Evolutionary conservation across 495 filamentous ascomycete species (phyloP).

Genomic region (Umbilicaria muhlenbergii): DNA sequence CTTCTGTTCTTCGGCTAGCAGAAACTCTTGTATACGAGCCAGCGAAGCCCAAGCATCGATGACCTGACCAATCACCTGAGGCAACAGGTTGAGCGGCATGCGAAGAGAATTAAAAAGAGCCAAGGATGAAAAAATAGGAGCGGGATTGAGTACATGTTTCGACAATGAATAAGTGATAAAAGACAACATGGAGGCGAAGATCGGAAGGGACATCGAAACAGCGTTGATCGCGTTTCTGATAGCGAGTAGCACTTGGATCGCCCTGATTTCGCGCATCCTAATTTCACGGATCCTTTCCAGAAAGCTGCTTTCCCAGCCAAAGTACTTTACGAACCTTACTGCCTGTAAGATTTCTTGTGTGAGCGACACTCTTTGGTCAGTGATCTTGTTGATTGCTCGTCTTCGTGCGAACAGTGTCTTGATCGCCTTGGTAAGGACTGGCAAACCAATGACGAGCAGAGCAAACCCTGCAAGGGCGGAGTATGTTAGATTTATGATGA

Average conservation of each 20-base stretch:
- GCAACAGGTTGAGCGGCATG: slow-evolving; percentile 76
- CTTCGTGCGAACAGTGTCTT: slow-evolving; percentile 53
- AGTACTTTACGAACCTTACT: slow-evolving; percentile 90
- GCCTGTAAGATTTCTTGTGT: slow-evolving; percentile 87
- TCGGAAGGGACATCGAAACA: slow-evolving; percentile 60
- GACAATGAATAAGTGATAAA: slow-evolving; percentile 88
- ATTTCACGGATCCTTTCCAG: slow-evolving; percentile 57
- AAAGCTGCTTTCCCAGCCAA: slow-evolving; percentile 86
- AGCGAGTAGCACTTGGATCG: slow-evolving; percentile 64
- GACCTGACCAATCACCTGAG: slow-evolving; percentile 73
- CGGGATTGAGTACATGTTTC: slow-evolving; percentile 51
- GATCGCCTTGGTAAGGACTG: slow-evolving; percentile 57
- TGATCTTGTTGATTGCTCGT: slow-evolving; percentile 73
- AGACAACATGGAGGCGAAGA: slow-evolving; percentile 85
- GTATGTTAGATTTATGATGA: slow-evolving; percentile 75
- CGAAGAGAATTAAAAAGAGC: slow-evolving; percentile 85
- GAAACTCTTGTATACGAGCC: slow-evolving; percentile 70
- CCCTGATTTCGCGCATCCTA: slow-evolving; percentile 55
- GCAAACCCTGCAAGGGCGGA: slow-evolving; percentile 80
- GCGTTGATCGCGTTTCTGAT: slow-evolving; percentile 77
- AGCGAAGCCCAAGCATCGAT: slow-evolving; percentile 80
- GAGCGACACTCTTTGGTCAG: slow-evolving; percentile 75
- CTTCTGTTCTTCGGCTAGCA: slow-evolving; percentile 68
- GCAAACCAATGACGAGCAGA: slow-evolving; percentile 61
- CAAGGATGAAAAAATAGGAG: slow-evolving; percentile 77